Evolutionary conservation across 345 rosid species (phyloP), one percentile per base, ranked within the genome.

Genomic region (Limnanthes douglasii): DNA sequence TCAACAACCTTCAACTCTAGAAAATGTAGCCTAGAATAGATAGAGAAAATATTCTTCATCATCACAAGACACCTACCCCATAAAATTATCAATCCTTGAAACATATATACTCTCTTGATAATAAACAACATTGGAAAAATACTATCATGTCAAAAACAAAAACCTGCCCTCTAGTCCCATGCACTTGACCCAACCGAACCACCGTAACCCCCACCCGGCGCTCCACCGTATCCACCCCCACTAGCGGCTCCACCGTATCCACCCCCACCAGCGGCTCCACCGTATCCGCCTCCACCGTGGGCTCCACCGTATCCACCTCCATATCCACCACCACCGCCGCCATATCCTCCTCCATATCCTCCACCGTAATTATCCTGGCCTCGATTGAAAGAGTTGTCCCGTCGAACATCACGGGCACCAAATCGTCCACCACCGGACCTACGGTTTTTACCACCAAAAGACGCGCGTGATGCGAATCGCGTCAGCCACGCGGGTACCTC

Each of bases 401-500:
- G 71, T 27, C 97, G 61, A 43, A 76, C 75, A 58, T 88, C 97
- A 35, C 95, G 86, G 18, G 83, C 90, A 45, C 97, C 95, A 45
- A 78, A 88, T 42, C 93, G 64, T 37, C 95, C 95, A 15, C 93
- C 85, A 33, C 76, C 48, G 9, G 83, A 72, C n/a, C 79, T 71
- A 42, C 65, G 82, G 45, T 65, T 68, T 27, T 86, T 54, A 13
- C 58, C 86, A 8, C 57, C 70, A 45, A 25, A 76, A 4, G 81
- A 54, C 12, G 92, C 48, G 24, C 93, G 85, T 17, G 90, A 66
- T 31, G 95, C 83, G 18, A 65, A 83, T 12, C 90, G 78, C 21
- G 95, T 48, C 24, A 88, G 86, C 97, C 97, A 88, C 45, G 73
- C 80, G 12, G 97, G 97, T 31, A 83, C 97, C 64, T 83, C 97